phyloP scores from a whole-genome alignment of 495 filamentous ascomycete genomes.

The Penicilliopsis zonata region DNA sequence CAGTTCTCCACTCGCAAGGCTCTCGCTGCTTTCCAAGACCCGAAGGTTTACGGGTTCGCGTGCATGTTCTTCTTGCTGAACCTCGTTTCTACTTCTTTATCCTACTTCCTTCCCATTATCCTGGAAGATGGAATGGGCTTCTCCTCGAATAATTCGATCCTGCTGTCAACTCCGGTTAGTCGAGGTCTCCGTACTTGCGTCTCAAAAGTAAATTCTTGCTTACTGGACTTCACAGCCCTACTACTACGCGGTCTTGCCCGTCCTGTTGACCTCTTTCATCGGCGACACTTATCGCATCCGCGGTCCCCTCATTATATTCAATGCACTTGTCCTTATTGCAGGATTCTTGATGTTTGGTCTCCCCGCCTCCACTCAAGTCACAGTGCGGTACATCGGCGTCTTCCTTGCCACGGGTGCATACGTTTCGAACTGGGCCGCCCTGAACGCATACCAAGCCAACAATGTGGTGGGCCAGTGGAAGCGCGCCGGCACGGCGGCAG shows the following conservation, averaged over 20 bases:
- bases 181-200: too few species aligned
- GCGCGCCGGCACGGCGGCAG: conserved; percentile 56
- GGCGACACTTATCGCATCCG: conserved; percentile 55
- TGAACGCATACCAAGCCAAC: conserved; percentile 61
- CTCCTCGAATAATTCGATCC: conserved; percentile 48
- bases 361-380: conserved; percentile 40
- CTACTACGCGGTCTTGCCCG: conserved; percentile 62
- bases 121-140: conserved; percentile 63
- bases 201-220: too few species aligned
- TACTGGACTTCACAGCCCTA: conserved; percentile 48
- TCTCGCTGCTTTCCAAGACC: conserved; percentile 47
- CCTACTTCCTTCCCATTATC: conserved; percentile 64
- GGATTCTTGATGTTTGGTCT: conserved; percentile 70
- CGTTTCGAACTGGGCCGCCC: conserved; percentile 67
- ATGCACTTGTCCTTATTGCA: conserved; percentile 54
- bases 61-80: conserved; percentile 65
- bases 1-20: conserved; percentile 48
- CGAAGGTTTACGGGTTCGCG: conserved; percentile 63
- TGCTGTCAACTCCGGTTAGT: conserved; percentile 54
- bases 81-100: conserved; percentile 53
- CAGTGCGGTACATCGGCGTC: conserved; percentile 60
- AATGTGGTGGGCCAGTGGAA: conserved; percentile 72
- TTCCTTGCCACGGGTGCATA: conserved; percentile 71
- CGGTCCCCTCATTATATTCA: conserved; percentile 62
- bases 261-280: conserved; percentile 54